Conservation (phyloP, 306 rosid genomes). For the Cucurbita argyrosperma region DNA sequence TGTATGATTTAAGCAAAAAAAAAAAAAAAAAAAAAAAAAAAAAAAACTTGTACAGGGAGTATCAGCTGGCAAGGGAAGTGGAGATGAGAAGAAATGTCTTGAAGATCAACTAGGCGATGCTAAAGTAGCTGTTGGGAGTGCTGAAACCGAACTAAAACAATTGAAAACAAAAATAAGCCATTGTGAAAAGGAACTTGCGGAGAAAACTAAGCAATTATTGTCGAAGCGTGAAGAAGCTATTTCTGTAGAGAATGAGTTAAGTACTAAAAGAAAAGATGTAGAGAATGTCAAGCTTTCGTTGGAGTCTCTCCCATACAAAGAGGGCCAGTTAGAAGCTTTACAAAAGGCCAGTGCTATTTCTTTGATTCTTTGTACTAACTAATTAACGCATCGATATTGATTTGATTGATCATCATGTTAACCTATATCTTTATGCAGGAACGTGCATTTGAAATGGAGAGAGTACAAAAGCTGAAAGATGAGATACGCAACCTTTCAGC, state of each 20-base stretch:
- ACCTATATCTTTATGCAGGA: constrained; percentile 37
- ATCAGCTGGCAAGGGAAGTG: constrained; percentile 78
- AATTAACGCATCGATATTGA: not conserved
- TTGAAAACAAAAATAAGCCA: constrained; percentile 72
- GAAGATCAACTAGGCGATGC: constrained; percentile 91
- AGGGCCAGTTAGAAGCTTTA: constrained; percentile 75
- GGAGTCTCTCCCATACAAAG: constrained; percentile 64
- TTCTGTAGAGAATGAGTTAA: constrained; percentile 62
- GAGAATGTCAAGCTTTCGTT: constrained; percentile 39
- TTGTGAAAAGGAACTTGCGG: constrained; percentile 67
- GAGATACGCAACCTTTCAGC: constrained; percentile 72
- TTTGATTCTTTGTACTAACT: constrained; percentile 9
- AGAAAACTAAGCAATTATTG: constrained; percentile 51
- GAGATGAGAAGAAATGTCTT: constrained; percentile 83
- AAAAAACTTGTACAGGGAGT: constrained; percentile 41
- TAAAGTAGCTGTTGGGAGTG: constrained; percentile 73
- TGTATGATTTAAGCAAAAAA: not conserved
- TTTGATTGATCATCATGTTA: constrained; percentile 7
- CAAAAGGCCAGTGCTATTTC: constrained; percentile 45
- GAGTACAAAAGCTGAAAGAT: constrained; percentile 70
- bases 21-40: no score
- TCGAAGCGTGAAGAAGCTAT: constrained; percentile 84
- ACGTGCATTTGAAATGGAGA: constrained; percentile 48
- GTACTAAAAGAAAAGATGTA: constrained; percentile 39
- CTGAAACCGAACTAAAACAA: constrained; percentile 80